Conservation (phyloP, 2,329 filamentous ascomycete species). For the Diaporthe sp. region DNA sequence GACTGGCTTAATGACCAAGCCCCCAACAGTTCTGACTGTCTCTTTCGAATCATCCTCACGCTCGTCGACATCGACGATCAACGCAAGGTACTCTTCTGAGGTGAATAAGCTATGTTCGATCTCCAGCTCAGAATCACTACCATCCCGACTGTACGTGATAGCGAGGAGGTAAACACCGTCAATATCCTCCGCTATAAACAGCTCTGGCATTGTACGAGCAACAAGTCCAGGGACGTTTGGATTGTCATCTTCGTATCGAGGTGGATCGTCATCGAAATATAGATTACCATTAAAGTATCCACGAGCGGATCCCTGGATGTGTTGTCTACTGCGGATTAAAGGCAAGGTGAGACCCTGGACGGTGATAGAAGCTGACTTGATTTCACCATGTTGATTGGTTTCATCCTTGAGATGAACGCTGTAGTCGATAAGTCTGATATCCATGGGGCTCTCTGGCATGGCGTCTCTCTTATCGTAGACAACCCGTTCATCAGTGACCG, state of each 20-base stretch:
- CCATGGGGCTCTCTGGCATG: neutral
- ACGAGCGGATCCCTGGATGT: too few relatives aligned
- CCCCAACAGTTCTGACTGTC: neutral
- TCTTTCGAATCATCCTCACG: neutral
- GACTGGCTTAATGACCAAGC: neutral
- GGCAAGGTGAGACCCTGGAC: neutral
- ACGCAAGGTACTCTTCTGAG: neutral
- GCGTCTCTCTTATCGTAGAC: neutral
- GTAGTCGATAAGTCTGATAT: neutral
- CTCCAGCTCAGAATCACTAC: neutral
- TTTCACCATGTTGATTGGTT: neutral
- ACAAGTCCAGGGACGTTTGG: neutral
- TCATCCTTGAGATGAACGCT: neutral
- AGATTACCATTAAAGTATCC: too few relatives aligned
- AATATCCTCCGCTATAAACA: neutral
- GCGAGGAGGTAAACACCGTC: neutral
- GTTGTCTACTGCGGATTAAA: neutral
- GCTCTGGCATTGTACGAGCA: neutral
- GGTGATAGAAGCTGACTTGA: neutral
- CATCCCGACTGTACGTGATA: too few relatives aligned
- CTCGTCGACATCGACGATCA: neutral
- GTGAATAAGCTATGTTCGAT: neutral
- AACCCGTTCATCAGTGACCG: neutral
- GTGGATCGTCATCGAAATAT: neutral
- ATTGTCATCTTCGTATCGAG: neutral